These are phyloP conservation scores for Solanum arcanum DNA, from an alignment of 257 asterid genomes.

Conservation along the genomic window DNA sequence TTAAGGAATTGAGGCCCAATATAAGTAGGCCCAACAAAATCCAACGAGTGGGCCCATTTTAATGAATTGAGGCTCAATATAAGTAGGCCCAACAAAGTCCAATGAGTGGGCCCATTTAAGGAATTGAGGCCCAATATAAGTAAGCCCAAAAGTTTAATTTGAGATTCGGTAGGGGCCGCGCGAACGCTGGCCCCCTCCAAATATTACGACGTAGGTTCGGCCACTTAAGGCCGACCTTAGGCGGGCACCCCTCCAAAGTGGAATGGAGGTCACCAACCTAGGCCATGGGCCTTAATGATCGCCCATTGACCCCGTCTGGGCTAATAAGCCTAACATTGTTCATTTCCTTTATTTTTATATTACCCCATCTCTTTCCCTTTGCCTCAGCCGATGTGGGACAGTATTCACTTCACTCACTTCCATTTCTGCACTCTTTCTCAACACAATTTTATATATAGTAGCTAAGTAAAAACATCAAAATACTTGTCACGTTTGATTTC, in stretches of 20 bases:
- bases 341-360: neutral
- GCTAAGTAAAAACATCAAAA: neutral
- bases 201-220: slow-evolving; percentile 12
- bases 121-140: neutral
- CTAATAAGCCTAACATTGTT: neutral
- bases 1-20: too few relatives aligned
- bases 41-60: too few relatives aligned
- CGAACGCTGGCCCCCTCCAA: slow-evolving; percentile 9
- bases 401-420: rapidly evolving
- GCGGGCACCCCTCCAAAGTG: slow-evolving; percentile 1
- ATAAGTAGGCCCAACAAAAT: too few relatives aligned
- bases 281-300: slow-evolving; percentile 20
- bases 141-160: neutral
- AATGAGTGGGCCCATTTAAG: too few relatives aligned
- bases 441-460: neutral
- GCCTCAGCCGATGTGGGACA: neutral
- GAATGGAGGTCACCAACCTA: slow-evolving; percentile 26
- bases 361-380: neutral
- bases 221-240: slow-evolving; percentile 12
- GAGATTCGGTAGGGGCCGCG: neutral
- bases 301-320: slow-evolving; percentile 32
- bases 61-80: too few relatives aligned
- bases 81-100: too few relatives aligned
- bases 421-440: neutral
- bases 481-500: neutral